These are phyloP conservation scores for Ophiosphaerella herpotricha DNA, from an alignment of 2,329 filamentous ascomycete genomes.

Conservation along the genomic window DNA sequence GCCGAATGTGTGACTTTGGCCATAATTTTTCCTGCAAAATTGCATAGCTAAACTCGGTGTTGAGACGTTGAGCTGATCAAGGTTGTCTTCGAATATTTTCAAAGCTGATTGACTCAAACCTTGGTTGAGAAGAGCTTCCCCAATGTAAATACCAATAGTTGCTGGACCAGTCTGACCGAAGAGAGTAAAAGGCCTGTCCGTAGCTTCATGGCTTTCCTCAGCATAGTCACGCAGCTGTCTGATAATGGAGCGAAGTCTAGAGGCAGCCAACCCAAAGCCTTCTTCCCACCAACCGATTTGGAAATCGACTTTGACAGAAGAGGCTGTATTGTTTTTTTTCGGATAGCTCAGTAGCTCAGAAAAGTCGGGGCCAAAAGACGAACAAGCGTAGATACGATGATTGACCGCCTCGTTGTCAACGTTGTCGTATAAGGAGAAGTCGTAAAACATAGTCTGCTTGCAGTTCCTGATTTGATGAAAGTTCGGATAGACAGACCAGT, in stretches of 20 bases:
- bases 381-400: slow-evolving; percentile 2
- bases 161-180: slow-evolving; percentile 5
- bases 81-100: slow-evolving; percentile 3
- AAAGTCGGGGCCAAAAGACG: slow-evolving; percentile 2
- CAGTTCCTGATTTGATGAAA: slow-evolving; percentile 3
- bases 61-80: slow-evolving; percentile 3
- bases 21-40: neutral
- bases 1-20: neutral
- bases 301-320: neutral
- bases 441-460: slow-evolving; percentile 2
- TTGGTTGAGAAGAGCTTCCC: slow-evolving; percentile 1
- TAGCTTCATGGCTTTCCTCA: neutral
- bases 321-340: neutral
- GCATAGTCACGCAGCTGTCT: slow-evolving; percentile 1
- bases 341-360: neutral
- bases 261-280: slow-evolving; percentile 2
- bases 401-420: neutral
- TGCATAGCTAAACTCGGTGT: slow-evolving; percentile 5
- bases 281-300: slow-evolving; percentile 2
- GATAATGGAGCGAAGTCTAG: neutral
- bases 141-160: slow-evolving; percentile 3
- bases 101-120: neutral
- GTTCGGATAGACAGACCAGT: slow-evolving; percentile 4
- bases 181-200: slow-evolving; percentile 2
- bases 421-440: slow-evolving; percentile 1